Percentiles rank a stretch among this genome's conserved stretches.
phyloP scores from a whole-genome alignment of 192 early-diverging fungal genomes.

The Podila verticillata region DNA sequence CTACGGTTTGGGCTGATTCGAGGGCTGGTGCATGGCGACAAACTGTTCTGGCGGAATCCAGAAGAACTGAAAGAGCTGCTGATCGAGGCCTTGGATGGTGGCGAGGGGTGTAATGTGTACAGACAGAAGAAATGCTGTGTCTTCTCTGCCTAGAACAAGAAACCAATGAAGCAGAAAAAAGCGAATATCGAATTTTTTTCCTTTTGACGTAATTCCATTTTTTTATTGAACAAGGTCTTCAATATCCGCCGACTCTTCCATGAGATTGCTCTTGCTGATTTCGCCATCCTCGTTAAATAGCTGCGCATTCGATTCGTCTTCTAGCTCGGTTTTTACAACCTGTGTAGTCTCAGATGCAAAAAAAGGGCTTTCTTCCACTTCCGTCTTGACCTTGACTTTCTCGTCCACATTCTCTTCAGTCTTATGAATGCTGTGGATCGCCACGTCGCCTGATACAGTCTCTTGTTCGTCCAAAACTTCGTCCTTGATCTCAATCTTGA shows the following conservation, averaged over 20 bases:
- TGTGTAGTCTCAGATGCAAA: not conserved
- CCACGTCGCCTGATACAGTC: constrained; percentile 27
- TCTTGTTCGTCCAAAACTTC: constrained; percentile 8
- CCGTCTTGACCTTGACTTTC: not conserved
- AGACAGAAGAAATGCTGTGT: constrained; percentile 5
- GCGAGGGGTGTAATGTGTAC: not conserved
- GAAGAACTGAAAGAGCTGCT: not conserved
- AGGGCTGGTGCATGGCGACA: not conserved
- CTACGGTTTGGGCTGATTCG: constrained; percentile 8
- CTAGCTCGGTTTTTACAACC: not conserved
- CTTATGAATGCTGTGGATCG: constrained; percentile 18
- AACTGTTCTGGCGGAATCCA: constrained; percentile 3
- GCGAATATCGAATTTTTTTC: too few species aligned
- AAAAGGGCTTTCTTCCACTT: not conserved
- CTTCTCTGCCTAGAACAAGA: not conserved
- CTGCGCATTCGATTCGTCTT: not conserved
- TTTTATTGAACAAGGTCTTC: constrained; percentile 28
- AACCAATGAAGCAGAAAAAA: not conserved
- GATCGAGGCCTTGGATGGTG: constrained; percentile 9
- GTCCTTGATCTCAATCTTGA: not conserved
- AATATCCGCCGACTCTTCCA: constrained; percentile 21
- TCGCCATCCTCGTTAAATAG: constrained; percentile 1
- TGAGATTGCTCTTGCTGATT: constrained; percentile 9
- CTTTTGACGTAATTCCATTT: too few species aligned
- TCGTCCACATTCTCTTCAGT: too few species aligned